Conservation (phyloP, 2,329 filamentous ascomycete genomes). For the Aureobasidium sp. region DNA sequence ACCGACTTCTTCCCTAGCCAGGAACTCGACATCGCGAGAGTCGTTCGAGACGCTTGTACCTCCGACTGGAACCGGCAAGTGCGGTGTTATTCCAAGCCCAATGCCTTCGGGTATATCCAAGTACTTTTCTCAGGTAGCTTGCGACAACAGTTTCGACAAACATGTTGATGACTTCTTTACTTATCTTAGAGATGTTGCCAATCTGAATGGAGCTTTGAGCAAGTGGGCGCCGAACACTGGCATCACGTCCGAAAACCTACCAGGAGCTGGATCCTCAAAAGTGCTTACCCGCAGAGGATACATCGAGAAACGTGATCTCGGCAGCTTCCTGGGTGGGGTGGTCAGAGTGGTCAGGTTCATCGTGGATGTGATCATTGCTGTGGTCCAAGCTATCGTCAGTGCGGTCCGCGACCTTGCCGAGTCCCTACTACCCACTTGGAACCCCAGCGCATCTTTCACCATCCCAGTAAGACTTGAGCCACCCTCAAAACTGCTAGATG, state of each 20-base stretch:
- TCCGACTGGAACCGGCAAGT: not conserved
- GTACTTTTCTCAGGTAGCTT: not conserved
- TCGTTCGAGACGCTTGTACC: not conserved
- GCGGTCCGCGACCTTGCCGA: not conserved
- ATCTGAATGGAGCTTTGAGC: not conserved
- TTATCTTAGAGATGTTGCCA: not conserved
- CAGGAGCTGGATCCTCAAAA: not conserved
- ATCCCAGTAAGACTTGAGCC: not conserved
- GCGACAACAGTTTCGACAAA: not conserved
- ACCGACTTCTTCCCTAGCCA: no score
- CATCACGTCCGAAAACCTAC: not conserved
- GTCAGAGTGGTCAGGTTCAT: not conserved
- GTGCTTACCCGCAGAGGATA: not conserved
- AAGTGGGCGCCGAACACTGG: not conserved
- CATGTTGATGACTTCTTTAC: not conserved
- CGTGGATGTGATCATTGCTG: not conserved
- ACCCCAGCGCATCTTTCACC: not conserved
- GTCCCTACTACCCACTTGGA: not conserved
- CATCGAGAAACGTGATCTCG: not conserved
- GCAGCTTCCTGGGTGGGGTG: not conserved
- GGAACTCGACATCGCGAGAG: not conserved
- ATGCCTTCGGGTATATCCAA: not conserved
- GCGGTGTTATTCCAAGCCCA: not conserved
- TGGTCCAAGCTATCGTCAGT: not conserved
- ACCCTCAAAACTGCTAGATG: not conserved